Base-by-base conservation (phyloP, 1,139 yeast species). In the Spathaspora sp. region DNA sequence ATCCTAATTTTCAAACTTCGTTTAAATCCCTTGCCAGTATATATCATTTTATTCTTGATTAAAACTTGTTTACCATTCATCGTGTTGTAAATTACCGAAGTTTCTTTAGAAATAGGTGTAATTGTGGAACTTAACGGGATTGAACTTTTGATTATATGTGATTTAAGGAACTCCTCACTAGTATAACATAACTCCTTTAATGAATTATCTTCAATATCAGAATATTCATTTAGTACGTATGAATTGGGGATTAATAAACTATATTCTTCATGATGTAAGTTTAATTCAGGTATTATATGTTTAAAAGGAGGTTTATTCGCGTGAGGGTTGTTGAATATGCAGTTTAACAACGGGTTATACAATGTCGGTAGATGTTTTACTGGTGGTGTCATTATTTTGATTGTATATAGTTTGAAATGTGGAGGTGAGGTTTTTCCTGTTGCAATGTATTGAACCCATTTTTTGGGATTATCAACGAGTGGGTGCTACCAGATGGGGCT, bases 221-320 rank as follows among this genome's bases (percentile, higher is more conserved):
- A 70, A 50, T 73, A 72, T 51, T 81, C 72, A 44, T 79, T 65
- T 7, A 86, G 67, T 3, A 74, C 59, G 33, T 73, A 62, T 2
- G 85, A 68, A 2, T 86, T 79, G 0, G 95, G 95, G 0, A 85
- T 80, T 11, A 85, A 56, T 9, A 87, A 61, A 4, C 86, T 74
- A 60, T 74, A 82, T 23, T 78, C 77, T 37, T 66, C 70, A 47
- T 77, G 40, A 55, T 64, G 59, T 37, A 56, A 53, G 15, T 72
- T 62, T 38, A 83, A 56, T 56, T 68, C 70, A 36, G 68, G 65
- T 44, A 72, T 61, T 7, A 83, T 67, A 38, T 73, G 75, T 50
- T 74, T 78, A 49, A 84, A 64, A 2, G 82, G 79, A 0, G 82
- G 68, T 38, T 73, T 75, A 7, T 65, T 56, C 8, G 84, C 79